Conservation (phyloP, 768 basidiomycete genomes). For the Dendrothele bispora region DNA sequence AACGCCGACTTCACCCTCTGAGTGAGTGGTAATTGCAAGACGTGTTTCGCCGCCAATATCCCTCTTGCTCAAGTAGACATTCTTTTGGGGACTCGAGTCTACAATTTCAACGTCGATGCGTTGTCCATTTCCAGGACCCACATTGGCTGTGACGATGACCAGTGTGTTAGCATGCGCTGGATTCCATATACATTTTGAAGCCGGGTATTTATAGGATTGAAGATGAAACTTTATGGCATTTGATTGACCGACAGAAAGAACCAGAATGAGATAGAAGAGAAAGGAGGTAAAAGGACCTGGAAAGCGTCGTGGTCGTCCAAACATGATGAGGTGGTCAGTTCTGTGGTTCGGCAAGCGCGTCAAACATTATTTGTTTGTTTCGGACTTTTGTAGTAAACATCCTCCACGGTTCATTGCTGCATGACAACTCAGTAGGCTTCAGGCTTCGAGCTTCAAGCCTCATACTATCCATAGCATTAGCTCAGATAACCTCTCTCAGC, state of each 20-base stretch:
- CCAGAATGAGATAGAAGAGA: conserved; percentile 27
- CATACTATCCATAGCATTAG: too few relatives aligned
- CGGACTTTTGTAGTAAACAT: too few relatives aligned
- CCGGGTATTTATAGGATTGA: conserved; percentile 69
- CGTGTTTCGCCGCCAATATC: conserved; percentile 89
- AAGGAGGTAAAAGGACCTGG: conserved; percentile 2
- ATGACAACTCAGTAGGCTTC: too few relatives aligned
- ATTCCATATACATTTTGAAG: conserved; percentile 94
- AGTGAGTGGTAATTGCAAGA: conserved; percentile 91
- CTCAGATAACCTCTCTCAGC: too few relatives aligned
- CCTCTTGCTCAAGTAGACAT: conserved; percentile 89
- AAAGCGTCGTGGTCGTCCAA: background rate
- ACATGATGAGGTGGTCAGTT: background rate
- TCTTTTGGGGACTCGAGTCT: conserved; percentile 81
- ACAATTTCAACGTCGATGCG: conserved; percentile 93
- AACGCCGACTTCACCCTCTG: conserved; percentile 92
- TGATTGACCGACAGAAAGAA: conserved; percentile 12
- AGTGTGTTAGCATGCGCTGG: conserved; percentile 81
- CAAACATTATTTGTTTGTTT: too few relatives aligned
- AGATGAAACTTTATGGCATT: conserved; percentile 86
- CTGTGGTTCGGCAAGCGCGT: too few relatives aligned
- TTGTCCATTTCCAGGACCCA: conserved; percentile 72
- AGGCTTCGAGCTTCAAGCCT: too few relatives aligned
- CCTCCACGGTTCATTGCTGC: too few relatives aligned
- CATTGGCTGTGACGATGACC: conserved; percentile 95